phyloP scores from a whole-genome alignment of 257 asterid genomes.

The Solanum sejunctum region DNA sequence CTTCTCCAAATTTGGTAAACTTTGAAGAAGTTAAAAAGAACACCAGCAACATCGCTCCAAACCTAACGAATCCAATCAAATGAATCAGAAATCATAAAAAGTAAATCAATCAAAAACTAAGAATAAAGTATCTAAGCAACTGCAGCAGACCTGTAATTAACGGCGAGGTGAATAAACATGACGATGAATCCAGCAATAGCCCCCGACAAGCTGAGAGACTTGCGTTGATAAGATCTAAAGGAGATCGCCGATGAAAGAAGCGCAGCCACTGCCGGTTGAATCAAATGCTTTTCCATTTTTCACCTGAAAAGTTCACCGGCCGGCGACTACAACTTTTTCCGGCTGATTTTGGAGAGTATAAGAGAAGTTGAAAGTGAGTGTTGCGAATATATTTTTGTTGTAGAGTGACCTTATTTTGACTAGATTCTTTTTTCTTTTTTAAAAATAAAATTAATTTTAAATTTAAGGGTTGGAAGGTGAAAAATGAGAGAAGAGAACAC shows the following conservation, averaged over 20 bases:
- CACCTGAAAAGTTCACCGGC: background rate
- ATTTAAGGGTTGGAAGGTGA: too few species aligned
- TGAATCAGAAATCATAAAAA: background rate
- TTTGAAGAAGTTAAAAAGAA: conserved; percentile 79
- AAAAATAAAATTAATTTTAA: too few species aligned
- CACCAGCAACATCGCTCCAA: conserved; percentile 61
- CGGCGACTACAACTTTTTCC: background rate
- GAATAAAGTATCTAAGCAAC: background rate
- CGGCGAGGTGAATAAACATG: conserved; percentile 67
- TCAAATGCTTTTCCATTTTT: conserved; percentile 27
- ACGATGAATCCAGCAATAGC: conserved; percentile 63
- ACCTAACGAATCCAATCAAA: conserved; percentile 21
- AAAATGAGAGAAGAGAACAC: too few species aligned
- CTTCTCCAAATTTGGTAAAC: conserved; percentile 76
- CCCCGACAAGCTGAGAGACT: conserved; percentile 76
- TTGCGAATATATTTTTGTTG: background rate
- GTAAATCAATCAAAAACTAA: background rate
- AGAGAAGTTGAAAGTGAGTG: background rate
- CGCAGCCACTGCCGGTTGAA: conserved; percentile 44
- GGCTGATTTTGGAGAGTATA: background rate
- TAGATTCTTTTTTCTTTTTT: background rate
- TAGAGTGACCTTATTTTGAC: background rate
- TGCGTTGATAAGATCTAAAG: conserved; percentile 45
- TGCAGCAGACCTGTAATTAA: conserved; percentile 47
- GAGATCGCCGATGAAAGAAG: conserved; percentile 45